Percentiles rank a stretch among this genome's conserved stretches.
Conservation (phyloP, 352 stramenopile genomes). For the Blastocystis sp. region DNA sequence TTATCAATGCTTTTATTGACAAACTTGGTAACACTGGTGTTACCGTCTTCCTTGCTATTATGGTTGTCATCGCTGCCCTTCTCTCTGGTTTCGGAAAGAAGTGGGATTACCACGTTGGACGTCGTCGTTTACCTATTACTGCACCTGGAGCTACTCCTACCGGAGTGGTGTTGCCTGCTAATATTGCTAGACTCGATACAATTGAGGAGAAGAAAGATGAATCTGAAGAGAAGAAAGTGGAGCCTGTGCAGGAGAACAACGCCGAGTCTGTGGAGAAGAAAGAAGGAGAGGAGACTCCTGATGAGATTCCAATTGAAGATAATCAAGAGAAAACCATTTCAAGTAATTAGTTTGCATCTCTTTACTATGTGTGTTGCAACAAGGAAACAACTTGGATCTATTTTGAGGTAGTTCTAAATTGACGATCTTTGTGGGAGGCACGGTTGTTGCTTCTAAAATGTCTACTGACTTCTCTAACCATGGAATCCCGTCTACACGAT, state of each 20-base stretch:
- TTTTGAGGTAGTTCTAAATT: neutral
- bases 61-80: slow-evolving; percentile 4
- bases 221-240: neutral
- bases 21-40: slow-evolving; percentile 46
- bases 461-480: neutral
- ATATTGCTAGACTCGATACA: neutral
- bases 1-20: slow-evolving; percentile 56
- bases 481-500: neutral
- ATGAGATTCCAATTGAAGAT: slow-evolving; percentile 5
- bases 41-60: slow-evolving; percentile 29
- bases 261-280: neutral
- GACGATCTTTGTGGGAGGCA: neutral
- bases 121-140: neutral
- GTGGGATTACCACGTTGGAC: slow-evolving; percentile 62
- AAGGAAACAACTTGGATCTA: neutral
- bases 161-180: slow-evolving; percentile 1
- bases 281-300: neutral
- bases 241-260: neutral
- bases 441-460: neutral
- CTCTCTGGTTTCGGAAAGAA: slow-evolving; percentile 65
- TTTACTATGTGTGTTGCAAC: neutral
- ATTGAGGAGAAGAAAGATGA: slow-evolving; percentile 37
- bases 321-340: neutral
- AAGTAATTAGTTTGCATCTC: neutral
- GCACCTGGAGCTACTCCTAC: neutral